Base-by-base conservation (phyloP, 257 asterid genomes). In the Lycium ferocissimum region DNA sequence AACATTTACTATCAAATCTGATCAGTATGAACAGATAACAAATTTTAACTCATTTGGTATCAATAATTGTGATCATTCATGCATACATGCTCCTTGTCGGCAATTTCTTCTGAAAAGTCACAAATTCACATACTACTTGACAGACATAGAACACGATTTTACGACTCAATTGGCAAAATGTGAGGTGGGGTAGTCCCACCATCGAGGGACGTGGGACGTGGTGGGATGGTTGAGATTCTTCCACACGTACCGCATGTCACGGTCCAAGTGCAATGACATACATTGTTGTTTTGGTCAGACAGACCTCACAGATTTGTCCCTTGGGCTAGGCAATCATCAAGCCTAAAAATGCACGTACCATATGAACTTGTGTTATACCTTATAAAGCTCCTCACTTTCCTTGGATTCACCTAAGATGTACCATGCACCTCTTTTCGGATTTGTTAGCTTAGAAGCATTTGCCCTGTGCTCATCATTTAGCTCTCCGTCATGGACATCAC, bases 1-100 rank as follows among this genome's bases (percentile, higher is more conserved):
- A 58, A 78, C 79, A 86, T 47, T 53, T 83, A 81, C 86, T 87
- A 79, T 85, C 62, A 81, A 83, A 65, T 76, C 18, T 58, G 85
- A 26, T 26, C 33, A 61, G 73, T 2, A 89, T 85, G 66, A 80
- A 81, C 67, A 58, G 88, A 83, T 85, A 38, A 65, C 65, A 45
- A 62, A 45, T 82, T 86, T 85, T 11, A 38, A 78, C 83, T 57
- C 57, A 81, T 80, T 43, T 12, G 84, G 58, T 22, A 22, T 53
- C 84, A 85, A 85, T 84, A 79, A 83, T 85, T 37, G 80, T 65
- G 87, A 20, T 45, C 35, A 62, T 7, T 61, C 78, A 12, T 45
- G 15, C 13, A 7, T 20, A 43, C 84, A 82, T 63, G 63, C 78
- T 22, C 63, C 84, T 43, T 63, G 63, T 82, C 84, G 79, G 84